phyloP scores from a whole-genome alignment of 345 rosid species.

The Rhizophora mangle region DNA sequence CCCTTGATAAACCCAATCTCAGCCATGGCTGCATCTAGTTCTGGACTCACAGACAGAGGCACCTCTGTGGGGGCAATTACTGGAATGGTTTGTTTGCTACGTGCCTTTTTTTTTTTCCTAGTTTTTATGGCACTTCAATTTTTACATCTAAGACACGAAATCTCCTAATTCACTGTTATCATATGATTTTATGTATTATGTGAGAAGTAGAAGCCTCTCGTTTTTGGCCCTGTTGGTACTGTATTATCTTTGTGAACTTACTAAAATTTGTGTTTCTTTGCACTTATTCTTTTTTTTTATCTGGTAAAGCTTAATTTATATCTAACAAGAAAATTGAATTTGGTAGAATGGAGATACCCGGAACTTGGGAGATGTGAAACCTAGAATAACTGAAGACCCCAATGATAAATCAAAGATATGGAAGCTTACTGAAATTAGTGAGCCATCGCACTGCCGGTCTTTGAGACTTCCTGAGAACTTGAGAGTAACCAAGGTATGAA shows the following conservation, averaged over 20 bases:
- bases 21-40: constrained; percentile 5
- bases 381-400: constrained; percentile 24
- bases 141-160: constrained; percentile 1
- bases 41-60: constrained; percentile 11
- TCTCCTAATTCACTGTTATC: not conserved
- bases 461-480: constrained; percentile 26
- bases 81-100: not conserved
- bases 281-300: not conserved
- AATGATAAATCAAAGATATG: constrained; percentile 17
- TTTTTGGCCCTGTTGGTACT: no score
- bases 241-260: no score
- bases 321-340: constrained; percentile 1
- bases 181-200: no score
- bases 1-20: not conserved
- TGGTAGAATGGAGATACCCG: constrained; percentile 33
- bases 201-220: no score
- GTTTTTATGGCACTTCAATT: not conserved
- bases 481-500: constrained; percentile 24
- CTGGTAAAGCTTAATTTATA: not conserved
- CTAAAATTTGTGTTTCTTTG: no score
- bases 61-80: not conserved
- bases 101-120: not conserved
- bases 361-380: constrained; percentile 23
- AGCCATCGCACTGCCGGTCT: constrained; percentile 31
- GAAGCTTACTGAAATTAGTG: constrained; percentile 30